These are phyloP conservation scores for Pisolithus microcarpus DNA, from an alignment of 768 basidiomycete genomes.

Conservation along the genomic window DNA sequence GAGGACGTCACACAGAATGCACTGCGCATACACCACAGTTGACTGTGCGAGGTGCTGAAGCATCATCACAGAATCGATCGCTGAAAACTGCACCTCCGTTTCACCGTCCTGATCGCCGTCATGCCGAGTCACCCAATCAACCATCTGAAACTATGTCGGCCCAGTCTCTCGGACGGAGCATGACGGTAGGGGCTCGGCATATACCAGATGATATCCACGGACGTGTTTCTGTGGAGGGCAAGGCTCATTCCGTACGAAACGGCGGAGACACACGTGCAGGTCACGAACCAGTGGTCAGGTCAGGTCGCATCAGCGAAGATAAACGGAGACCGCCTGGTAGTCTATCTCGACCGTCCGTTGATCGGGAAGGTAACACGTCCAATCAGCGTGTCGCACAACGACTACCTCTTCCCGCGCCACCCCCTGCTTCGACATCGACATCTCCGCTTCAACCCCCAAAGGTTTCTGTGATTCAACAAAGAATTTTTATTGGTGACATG, in stretches of 20 bases:
- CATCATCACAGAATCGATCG: slow-evolving; percentile 15
- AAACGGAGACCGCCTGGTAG: slow-evolving; percentile 14
- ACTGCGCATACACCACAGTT: slow-evolving; percentile 14
- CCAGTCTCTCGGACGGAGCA: slow-evolving; percentile 29
- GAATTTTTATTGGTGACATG: slow-evolving; percentile 71
- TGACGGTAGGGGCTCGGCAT: slow-evolving; percentile 26
- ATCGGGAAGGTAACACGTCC: slow-evolving; percentile 18
- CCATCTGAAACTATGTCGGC: slow-evolving; percentile 24
- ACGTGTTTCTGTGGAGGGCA: slow-evolving; percentile 1
- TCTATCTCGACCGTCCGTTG: slow-evolving; percentile 16
- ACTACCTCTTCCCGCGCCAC: slow-evolving; percentile 34
- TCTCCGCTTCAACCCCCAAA: slow-evolving; percentile 21
- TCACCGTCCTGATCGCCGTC: slow-evolving; percentile 39
- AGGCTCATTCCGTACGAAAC: slow-evolving; percentile 7
- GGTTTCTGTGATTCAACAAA: slow-evolving; percentile 46
- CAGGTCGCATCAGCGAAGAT: slow-evolving; percentile 23
- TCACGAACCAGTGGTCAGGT: slow-evolving; percentile 14
- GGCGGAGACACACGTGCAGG: slow-evolving; percentile 8
- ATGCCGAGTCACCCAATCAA: slow-evolving; percentile 29
- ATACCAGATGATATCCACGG: background rate
- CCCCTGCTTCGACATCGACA: slow-evolving; percentile 11
- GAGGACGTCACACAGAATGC: slow-evolving; percentile 10
- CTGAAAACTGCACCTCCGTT: slow-evolving; percentile 56
- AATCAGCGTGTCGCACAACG: slow-evolving; percentile 20
- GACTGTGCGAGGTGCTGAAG: slow-evolving; percentile 14